A percentile compares a stretch with the other conserved stretches of the same genome.
phyloP scores from a whole-genome alignment of 192 early-diverging fungal genomes.

The Coemansia sp. region DNA sequence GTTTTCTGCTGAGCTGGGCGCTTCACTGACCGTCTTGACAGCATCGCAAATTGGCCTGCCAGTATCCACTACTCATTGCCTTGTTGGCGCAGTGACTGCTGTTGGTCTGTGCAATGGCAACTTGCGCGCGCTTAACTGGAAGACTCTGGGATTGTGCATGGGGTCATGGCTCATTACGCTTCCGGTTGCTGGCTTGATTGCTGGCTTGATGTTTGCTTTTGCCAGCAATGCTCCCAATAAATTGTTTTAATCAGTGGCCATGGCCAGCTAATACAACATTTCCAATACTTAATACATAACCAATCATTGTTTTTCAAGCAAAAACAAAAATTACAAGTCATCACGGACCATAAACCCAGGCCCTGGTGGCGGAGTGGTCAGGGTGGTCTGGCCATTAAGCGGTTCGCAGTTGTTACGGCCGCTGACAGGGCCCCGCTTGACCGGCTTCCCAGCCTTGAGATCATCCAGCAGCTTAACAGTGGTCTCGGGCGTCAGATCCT shows the following conservation, averaged over 20 bases:
- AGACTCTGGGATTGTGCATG: constrained; percentile 60
- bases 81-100: constrained; percentile 70
- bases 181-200: constrained; percentile 62
- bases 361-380: constrained; percentile 83
- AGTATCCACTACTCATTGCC: constrained; percentile 83
- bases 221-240: constrained; percentile 54
- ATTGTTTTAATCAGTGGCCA: constrained; percentile 7
- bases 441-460: constrained; percentile 75
- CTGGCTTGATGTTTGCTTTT: constrained; percentile 70
- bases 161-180: constrained; percentile 76
- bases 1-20: constrained; percentile 75
- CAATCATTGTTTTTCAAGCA: too few relatives aligned
- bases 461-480: constrained; percentile 85
- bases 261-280: not conserved
- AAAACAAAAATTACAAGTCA: constrained; percentile 62
- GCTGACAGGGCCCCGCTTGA: constrained; percentile 79
- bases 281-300: too few relatives aligned
- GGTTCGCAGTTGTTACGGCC: constrained; percentile 91
- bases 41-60: constrained; percentile 76
- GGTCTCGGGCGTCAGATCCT: constrained; percentile 92
- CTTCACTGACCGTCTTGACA: constrained; percentile 73
- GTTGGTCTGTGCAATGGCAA: constrained; percentile 74
- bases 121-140: constrained; percentile 73
- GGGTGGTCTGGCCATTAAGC: constrained; percentile 71
- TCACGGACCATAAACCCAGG: constrained; percentile 85